phyloP scores from a whole-genome alignment of 2,329 filamentous ascomycete genomes.

The Claviceps pazoutovae region DNA sequence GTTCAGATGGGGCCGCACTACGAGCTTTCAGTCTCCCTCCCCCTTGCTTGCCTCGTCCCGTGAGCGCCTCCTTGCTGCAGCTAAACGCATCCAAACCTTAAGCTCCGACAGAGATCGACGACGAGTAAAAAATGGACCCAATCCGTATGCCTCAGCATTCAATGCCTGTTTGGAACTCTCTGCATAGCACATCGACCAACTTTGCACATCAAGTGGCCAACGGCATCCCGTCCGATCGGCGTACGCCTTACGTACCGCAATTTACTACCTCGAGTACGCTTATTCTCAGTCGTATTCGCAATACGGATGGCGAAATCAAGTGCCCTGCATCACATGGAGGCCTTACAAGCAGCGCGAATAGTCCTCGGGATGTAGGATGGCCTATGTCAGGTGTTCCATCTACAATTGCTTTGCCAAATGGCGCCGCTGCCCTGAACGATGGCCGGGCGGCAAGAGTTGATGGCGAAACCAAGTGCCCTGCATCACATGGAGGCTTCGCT shows the following conservation, averaged over 20 bases:
- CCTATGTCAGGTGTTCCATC: not conserved
- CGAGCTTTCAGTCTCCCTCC: not conserved
- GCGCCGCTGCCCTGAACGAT: not conserved
- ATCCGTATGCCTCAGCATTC: not conserved
- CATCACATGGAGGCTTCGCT: not conserved
- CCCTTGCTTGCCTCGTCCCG: not conserved
- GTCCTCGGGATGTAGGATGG: not conserved
- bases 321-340: not conserved
- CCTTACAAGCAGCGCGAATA: not conserved
- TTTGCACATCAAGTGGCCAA: not conserved
- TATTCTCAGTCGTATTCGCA: constrained; percentile 4
- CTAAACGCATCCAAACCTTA: not conserved
- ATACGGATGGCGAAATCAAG: not conserved
- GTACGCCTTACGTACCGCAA: constrained; percentile 4
- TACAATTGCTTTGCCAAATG: not conserved
- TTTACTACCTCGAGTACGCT: constrained; percentile 2
- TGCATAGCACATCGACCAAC: not conserved
- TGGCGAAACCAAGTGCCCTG: not conserved
- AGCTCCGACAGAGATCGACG: not conserved
- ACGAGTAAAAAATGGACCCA: not conserved
- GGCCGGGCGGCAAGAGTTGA: not conserved
- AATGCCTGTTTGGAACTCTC: not conserved
- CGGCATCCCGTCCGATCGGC: not conserved
- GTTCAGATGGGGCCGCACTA: not conserved
- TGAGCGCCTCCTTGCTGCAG: not conserved